These are phyloP conservation scores for Aphanomyces astaci DNA, from an alignment of 352 stramenopile species.

Conservation along the genomic window DNA sequence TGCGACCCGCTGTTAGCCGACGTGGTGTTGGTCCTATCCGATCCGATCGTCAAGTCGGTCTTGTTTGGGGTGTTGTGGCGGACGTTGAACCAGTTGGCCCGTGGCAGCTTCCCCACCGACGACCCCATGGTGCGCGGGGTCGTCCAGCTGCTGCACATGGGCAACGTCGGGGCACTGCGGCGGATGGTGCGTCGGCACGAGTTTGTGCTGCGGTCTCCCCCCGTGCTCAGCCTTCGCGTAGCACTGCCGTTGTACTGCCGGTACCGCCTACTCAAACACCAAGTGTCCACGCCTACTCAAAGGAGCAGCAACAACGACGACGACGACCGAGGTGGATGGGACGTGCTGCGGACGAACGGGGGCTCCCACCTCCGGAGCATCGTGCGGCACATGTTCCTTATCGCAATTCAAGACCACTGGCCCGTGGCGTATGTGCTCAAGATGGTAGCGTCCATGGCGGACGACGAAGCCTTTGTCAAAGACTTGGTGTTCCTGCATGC, in stretches of 20 bases:
- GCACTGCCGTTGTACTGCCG: slow-evolving; percentile 60
- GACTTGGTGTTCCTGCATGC: background rate
- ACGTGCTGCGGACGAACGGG: slow-evolving; percentile 8
- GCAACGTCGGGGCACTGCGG: slow-evolving; percentile 64
- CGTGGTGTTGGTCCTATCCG: slow-evolving; percentile 62
- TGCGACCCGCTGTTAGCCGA: slow-evolving; percentile 72
- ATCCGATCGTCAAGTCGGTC: slow-evolving; percentile 71
- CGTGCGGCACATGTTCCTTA: slow-evolving; percentile 14
- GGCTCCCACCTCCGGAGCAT: slow-evolving; percentile 11
- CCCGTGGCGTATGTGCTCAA: background rate
- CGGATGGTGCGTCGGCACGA: slow-evolving; percentile 82
- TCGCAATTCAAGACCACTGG: slow-evolving; percentile 3
- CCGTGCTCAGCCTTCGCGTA: slow-evolving; percentile 75
- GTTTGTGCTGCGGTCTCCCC: slow-evolving; percentile 63
- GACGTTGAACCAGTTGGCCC: slow-evolving; percentile 48
- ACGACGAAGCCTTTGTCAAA: slow-evolving; percentile 2
- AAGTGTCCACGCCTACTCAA: too few relatives aligned
- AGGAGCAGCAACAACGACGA: background rate
- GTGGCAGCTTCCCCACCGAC: slow-evolving; percentile 71
- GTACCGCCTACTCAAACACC: slow-evolving; percentile 17
- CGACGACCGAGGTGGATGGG: background rate
- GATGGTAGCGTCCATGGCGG: background rate
- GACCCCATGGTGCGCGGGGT: slow-evolving; percentile 64
- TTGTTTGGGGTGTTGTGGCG: slow-evolving; percentile 69
- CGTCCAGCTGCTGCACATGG: slow-evolving; percentile 80